Percentiles rank a stretch among this genome's conserved stretches.
phyloP scores from a whole-genome alignment of 805 yeast genomes.

The Pichia occidentalis region DNA sequence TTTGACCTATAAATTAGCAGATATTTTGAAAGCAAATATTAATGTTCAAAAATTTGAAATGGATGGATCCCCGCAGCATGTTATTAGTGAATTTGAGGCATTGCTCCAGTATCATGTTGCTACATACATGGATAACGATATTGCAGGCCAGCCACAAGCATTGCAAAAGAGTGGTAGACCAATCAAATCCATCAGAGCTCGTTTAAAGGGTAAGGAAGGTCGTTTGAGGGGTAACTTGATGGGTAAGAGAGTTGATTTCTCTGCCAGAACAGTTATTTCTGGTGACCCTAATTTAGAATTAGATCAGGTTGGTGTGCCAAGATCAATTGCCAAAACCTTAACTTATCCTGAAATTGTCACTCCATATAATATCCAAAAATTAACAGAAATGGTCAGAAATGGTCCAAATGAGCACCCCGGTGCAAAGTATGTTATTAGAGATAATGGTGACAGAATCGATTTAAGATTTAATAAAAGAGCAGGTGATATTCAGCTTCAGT shows the following conservation, averaged over 20 bases:
- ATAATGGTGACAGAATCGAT: conserved; percentile 98
- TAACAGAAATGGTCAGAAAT: conserved; percentile 89
- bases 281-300: conserved; percentile 98
- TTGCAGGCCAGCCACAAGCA: conserved; percentile 99
- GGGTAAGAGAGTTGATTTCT: conserved; percentile 99
- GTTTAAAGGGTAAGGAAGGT: conserved; percentile 98
- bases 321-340: conserved; percentile 89
- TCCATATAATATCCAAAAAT: conserved; percentile 89
- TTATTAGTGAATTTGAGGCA: conserved; percentile 92
- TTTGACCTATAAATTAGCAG: conserved; percentile 94
- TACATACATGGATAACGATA: conserved; percentile 98
- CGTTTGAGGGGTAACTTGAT: conserved; percentile 96
- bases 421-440: conserved; percentile 97
- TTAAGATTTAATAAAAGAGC: conserved; percentile 95
- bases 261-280: conserved; percentile 98
- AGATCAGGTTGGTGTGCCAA: conserved; percentile 98
- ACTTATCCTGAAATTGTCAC: conserved; percentile 97
- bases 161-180: conserved; percentile 98
- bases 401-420: conserved; percentile 99
- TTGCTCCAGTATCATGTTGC: conserved; percentile 96
- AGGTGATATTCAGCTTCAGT: conserved; percentile 95
- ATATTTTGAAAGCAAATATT: conserved; percentile 91
- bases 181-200: conserved; percentile 96
- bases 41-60: conserved; percentile 96
- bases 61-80: conserved; percentile 99